Percentiles rank a stretch among this genome's conserved stretches.
phyloP scores from a whole-genome alignment of 352 stramenopile species.

The Pythium chondricola region DNA sequence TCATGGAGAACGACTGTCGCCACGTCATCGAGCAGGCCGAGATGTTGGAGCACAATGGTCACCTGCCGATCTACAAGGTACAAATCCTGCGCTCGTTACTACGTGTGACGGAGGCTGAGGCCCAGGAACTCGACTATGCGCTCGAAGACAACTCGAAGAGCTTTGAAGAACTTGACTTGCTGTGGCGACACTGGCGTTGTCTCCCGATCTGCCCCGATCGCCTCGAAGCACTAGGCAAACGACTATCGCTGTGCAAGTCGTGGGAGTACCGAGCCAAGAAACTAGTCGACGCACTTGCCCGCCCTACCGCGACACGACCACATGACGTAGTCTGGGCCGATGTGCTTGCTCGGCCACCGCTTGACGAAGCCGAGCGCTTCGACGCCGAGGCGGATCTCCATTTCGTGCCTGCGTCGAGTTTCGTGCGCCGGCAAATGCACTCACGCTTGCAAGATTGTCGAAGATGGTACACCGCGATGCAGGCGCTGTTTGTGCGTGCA shows the following conservation, averaged over 20 bases:
- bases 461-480: constrained; percentile 49
- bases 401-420: constrained; percentile 55
- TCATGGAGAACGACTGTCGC: constrained; percentile 21
- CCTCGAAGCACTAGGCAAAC: constrained; percentile 38
- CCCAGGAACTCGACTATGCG: constrained; percentile 10
- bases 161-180: constrained; percentile 21
- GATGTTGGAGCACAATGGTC: constrained; percentile 5
- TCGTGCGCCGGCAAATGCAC: constrained; percentile 58
- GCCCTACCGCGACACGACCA: neutral
- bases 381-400: constrained; percentile 43
- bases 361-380: constrained; percentile 47
- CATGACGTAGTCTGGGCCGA: constrained; percentile 16
- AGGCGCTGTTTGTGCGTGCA: constrained; percentile 48
- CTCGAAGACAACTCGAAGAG: constrained; percentile 20
- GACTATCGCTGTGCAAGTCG: constrained; percentile 38
- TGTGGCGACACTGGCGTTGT: constrained; percentile 15
- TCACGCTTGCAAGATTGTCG: constrained; percentile 57
- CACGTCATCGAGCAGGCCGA: constrained; percentile 15
- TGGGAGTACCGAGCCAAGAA: constrained; percentile 50
- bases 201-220: constrained; percentile 36
- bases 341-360: constrained; percentile 20
- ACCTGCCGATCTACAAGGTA: constrained; percentile 20
- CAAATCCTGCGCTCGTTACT: constrained; percentile 17
- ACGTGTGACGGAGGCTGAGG: constrained; percentile 10
- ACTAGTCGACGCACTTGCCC: constrained; percentile 25